Evolutionary conservation across 192 early-diverging fungal genomes (phyloP).

Genomic region (Coemansia sp.): DNA sequence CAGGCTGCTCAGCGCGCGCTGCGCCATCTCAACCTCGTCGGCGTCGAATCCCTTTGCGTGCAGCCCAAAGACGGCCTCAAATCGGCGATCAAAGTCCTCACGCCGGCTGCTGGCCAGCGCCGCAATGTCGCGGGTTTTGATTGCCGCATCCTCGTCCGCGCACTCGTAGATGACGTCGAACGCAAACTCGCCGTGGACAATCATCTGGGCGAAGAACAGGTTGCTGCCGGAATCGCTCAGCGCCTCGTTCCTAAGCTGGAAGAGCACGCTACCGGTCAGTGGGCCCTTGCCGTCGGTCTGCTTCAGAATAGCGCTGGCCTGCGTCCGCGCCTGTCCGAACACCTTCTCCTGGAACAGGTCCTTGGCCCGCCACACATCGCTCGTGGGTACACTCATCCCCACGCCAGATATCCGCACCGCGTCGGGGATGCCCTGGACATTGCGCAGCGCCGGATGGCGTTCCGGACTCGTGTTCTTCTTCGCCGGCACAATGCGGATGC

Average conservation of each 20-base stretch:
- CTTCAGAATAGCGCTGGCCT: slow-evolving; percentile 6
- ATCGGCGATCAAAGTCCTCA: slow-evolving; percentile 63
- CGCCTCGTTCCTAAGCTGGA: slow-evolving; percentile 53
- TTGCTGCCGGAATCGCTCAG: not conserved
- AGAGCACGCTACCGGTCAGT: slow-evolving; percentile 53
- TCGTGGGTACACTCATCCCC: slow-evolving; percentile 18
- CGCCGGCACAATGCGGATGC: slow-evolving; percentile 29
- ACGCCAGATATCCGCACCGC: slow-evolving; percentile 11
- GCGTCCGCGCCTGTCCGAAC: slow-evolving; percentile 5
- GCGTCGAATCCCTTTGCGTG: slow-evolving; percentile 56
- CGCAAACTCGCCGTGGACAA: slow-evolving; percentile 30
- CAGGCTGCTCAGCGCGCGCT: slow-evolving; percentile 74
- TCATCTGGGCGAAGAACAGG: slow-evolving; percentile 34
- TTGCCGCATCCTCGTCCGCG: slow-evolving; percentile 7
- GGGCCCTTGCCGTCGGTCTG: slow-evolving; percentile 40
- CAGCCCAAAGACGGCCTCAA: slow-evolving; percentile 70
- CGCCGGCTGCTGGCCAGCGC: slow-evolving; percentile 15
- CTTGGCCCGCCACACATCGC: slow-evolving; percentile 32
- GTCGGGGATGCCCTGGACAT: slow-evolving; percentile 3
- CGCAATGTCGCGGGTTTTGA: slow-evolving; percentile 20
- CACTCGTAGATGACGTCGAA: slow-evolving; percentile 44
- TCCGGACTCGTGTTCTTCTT: slow-evolving; percentile 16
- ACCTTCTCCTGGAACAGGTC: slow-evolving; percentile 23
- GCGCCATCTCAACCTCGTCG: slow-evolving; percentile 65
- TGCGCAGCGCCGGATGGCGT: slow-evolving; percentile 5